Conservation (phyloP, 2,329 filamentous ascomycete genomes). For the Phaeophleospora eucalypticola region DNA sequence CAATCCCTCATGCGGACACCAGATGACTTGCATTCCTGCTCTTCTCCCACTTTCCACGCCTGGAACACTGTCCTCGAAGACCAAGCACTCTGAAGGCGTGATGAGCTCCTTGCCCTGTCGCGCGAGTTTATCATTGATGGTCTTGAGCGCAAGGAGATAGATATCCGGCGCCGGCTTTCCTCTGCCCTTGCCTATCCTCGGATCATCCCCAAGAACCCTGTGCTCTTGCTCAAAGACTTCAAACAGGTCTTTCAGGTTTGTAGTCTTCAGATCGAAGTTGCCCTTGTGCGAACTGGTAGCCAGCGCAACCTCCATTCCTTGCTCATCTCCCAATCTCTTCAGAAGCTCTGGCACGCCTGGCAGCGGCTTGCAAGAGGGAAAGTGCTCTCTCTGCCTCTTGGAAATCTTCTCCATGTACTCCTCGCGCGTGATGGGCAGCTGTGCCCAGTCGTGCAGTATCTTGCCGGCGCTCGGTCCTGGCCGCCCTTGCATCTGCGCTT, state of each 20-base stretch:
- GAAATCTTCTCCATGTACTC: slow-evolving; percentile 61
- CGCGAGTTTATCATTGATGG: slow-evolving; percentile 71
- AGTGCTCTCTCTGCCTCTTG: slow-evolving; percentile 65
- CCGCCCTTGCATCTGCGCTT: slow-evolving; percentile 76
- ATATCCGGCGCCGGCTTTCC: slow-evolving; percentile 96
- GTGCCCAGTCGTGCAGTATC: slow-evolving; percentile 75
- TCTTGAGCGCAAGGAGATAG: slow-evolving; percentile 78
- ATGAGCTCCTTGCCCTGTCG: slow-evolving; percentile 58
- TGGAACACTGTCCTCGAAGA: slow-evolving; percentile 93
- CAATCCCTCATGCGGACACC: slow-evolving; percentile 81
- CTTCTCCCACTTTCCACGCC: slow-evolving; percentile 86
- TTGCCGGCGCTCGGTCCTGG: slow-evolving; percentile 55
- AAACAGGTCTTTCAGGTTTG: slow-evolving; percentile 50
- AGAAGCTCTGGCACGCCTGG: slow-evolving; percentile 74
- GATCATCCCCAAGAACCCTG: slow-evolving; percentile 80
- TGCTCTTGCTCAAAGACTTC: slow-evolving; percentile 61
- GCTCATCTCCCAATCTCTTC: slow-evolving; percentile 43
- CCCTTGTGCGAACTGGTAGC: slow-evolving; percentile 71
- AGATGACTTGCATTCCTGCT: slow-evolving; percentile 91
- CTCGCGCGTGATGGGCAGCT: slow-evolving; percentile 70
- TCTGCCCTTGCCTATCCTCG: slow-evolving; percentile 68
- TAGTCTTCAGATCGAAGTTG: slow-evolving; percentile 76
- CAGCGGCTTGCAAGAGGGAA: slow-evolving; percentile 70
- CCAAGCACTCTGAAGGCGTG: slow-evolving; percentile 79
- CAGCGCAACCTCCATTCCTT: slow-evolving; percentile 70